phyloP scores from a whole-genome alignment of 1,139 yeast species.

The Petasospora rhodanensis region DNA sequence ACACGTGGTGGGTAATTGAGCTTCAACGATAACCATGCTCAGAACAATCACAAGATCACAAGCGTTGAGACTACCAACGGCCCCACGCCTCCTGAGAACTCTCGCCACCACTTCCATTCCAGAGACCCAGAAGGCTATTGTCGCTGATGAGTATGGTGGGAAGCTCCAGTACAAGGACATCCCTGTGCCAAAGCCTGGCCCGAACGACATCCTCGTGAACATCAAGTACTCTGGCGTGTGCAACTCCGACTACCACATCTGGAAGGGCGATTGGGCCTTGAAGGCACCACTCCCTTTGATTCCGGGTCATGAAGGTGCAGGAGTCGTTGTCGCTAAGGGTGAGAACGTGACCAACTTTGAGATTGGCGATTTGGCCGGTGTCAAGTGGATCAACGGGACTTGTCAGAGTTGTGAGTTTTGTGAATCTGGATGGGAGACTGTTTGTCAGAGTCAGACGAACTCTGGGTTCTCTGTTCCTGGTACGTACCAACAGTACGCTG shows the following conservation, averaged over 20 bases:
- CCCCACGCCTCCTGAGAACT: slow-evolving; percentile 1
- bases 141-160: slow-evolving; percentile 31
- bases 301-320: slow-evolving; percentile 69
- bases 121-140: slow-evolving; percentile 33
- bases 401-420: slow-evolving; percentile 58
- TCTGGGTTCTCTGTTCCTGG: slow-evolving; percentile 67
- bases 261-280: slow-evolving; percentile 50
- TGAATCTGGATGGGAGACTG: slow-evolving; percentile 48
- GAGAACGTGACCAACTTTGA: slow-evolving; percentile 51
- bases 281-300: slow-evolving; percentile 43
- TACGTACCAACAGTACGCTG: slow-evolving; percentile 62
- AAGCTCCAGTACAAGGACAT: slow-evolving; percentile 38
- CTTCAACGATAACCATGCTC: background rate
- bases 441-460: slow-evolving; percentile 52
- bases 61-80: background rate
- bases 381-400: slow-evolving; percentile 61
- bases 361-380: slow-evolving; percentile 58
- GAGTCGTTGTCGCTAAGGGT: slow-evolving; percentile 59
- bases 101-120: slow-evolving; percentile 24
- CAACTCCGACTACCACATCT: slow-evolving; percentile 48
- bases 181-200: slow-evolving; percentile 22
- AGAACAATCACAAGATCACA: background rate
- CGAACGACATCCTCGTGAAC: slow-evolving; percentile 42
- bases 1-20: no score
- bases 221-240: slow-evolving; percentile 49